Conservation (phyloP, 495 filamentous ascomycete species). For the Chlorociboria aeruginascens region DNA sequence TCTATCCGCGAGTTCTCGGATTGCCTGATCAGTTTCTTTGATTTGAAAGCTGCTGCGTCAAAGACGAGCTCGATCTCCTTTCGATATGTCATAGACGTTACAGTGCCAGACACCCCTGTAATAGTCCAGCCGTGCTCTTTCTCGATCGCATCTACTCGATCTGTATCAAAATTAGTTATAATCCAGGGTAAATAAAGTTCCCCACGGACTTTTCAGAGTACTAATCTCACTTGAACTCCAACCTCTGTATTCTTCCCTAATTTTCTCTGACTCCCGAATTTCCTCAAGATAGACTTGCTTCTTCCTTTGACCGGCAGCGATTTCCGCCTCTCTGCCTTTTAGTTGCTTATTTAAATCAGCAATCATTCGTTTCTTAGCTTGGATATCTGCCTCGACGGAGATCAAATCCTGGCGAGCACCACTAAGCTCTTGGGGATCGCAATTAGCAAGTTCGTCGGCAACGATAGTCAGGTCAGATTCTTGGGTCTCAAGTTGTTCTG, state of each 20-base stretch:
- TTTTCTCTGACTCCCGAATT: conserved; percentile 71
- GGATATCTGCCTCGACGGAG: conserved; percentile 52
- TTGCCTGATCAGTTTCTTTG: conserved; percentile 10
- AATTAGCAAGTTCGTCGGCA: conserved; percentile 64
- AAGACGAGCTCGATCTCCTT: conserved; percentile 68
- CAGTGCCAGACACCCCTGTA: conserved; percentile 44
- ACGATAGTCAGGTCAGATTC: conserved; percentile 52
- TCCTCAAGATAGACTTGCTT: conserved; percentile 59
- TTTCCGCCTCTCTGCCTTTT: conserved; percentile 45
- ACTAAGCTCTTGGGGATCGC: conserved; percentile 66
- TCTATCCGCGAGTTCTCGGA: conserved; percentile 29
- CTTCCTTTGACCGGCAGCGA: conserved; percentile 45
- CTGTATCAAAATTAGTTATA: conserved; percentile 27
- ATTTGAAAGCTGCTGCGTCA: conserved; percentile 48
- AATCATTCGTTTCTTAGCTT: conserved; percentile 51
- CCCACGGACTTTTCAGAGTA: conserved; percentile 51
- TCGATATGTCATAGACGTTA: conserved; percentile 67
- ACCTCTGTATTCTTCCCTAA: conserved; percentile 77
- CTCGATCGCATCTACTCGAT: conserved; percentile 56
- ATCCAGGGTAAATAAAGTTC: not conserved
- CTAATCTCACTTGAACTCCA: conserved; percentile 74
- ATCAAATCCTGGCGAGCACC: conserved; percentile 51
- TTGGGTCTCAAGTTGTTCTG: conserved; percentile 46
- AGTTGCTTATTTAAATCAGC: conserved; percentile 51
- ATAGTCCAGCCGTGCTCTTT: conserved; percentile 67